Evolutionary conservation across 805 yeast species (phyloP), one percentile per base, ranked within the genome.

Genomic region (Candida broadrunensis): DNA sequence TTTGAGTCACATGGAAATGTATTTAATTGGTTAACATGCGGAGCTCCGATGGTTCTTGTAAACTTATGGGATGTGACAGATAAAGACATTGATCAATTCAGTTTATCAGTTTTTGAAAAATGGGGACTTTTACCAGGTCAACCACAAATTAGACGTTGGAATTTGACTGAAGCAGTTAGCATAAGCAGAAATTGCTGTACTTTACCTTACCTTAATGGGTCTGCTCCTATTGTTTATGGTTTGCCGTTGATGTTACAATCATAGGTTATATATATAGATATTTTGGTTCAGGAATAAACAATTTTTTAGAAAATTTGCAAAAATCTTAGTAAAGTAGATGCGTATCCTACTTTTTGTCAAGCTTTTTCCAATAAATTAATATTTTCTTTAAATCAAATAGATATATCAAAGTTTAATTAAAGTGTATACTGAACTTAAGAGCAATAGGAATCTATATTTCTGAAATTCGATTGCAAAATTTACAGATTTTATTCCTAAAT

Each of bases 21-120:
- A 0, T 74, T 77, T 49, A 80, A 85, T 37, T 89, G 89, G 70
- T 58, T 93, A 20, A 65, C 77, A 8, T 93, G 89, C 17, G 95
- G 96, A 0, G 78, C 88, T 36, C 93, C 96, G 0, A 73, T 85
- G 80, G 73, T 88, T 1, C 64, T 93, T 27, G 97, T 88, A 0
- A 88, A 88, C 52, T 62, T 93, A 42, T 93, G 99, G 99, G 97
- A 89, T 60, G 97, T 93, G 4, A 93, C 98, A 0, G 98, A 93
- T 61, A 89, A 86, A 49, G 99, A 93, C 58, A 87, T 88, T 37
- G 98, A 93, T 60, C 74, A 72, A 50, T 88, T 90, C 50, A 83
- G 88, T 18, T 44, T 73, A 8, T 66, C 76, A 2, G 57, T 87
- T 29, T 74, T 93, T 48, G 72, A 73, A 2, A 67, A 71, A 45